These are phyloP conservation scores for Kregervanrija pseudodelftensis DNA, from an alignment of 805 yeast genomes.

Conservation along the genomic window DNA sequence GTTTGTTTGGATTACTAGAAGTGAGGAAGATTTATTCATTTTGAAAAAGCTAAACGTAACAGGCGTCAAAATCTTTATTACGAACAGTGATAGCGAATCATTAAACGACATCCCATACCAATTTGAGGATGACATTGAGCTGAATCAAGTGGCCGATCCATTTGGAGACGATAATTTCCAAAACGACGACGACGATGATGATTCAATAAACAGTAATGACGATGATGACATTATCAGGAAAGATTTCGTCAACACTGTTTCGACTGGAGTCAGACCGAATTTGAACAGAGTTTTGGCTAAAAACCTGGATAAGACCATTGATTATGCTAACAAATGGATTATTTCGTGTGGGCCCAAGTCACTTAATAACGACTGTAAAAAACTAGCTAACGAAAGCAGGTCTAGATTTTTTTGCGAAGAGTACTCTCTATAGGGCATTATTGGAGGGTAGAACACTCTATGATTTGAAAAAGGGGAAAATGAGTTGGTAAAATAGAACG, in stretches of 20 bases:
- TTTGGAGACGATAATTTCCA: conserved; percentile 5
- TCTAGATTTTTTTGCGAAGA: conserved; percentile 38
- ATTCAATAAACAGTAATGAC: background rate
- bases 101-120: background rate
- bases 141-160: conserved; percentile 16
- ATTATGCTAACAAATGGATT: conserved; percentile 40
- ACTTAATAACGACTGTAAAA: conserved; percentile 33
- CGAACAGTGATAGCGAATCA: conserved; percentile 14
- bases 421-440: conserved; percentile 26
- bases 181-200: background rate
- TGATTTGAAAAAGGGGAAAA: background rate
- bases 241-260: conserved; percentile 13
- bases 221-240: conserved; percentile 13
- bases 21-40: conserved; percentile 39
- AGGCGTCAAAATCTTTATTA: conserved; percentile 34
- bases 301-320: conserved; percentile 23
- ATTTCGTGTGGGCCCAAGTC: conserved; percentile 53
- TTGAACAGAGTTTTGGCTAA: conserved; percentile 27
- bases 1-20: conserved; percentile 50
- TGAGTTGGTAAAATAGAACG: too few species aligned
- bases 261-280: conserved; percentile 37
- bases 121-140: conserved; percentile 19
- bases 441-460: background rate
- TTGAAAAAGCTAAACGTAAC: conserved; percentile 31
- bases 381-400: conserved; percentile 30